Base-by-base conservation (phyloP, 1,284 basidiomycete genomes). In the Porodaedalea pini region DNA sequence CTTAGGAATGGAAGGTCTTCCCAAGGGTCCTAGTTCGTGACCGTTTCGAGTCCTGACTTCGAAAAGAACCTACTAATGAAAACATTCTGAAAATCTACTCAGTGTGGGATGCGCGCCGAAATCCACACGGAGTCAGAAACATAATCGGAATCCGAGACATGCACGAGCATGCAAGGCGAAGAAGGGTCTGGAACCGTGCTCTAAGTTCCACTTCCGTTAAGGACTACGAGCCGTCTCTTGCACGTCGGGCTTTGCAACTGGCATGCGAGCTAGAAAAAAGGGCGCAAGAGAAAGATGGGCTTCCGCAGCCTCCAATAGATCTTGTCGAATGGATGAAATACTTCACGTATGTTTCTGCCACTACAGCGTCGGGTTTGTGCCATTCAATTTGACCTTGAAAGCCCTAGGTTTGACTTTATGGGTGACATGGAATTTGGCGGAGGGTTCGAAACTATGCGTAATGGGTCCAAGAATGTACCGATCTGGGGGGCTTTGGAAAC, bases 171-270 rank as follows among this genome's bases (percentile, higher is more conserved):
- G 67, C 70, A 3, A 65, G 68, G 8, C 64, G 72, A 34, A 73
- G 77, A 32, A 69, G 68, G 49, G 68, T 69, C 6, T 79, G 78
- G 78, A 73, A 69, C 57, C 68, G 70, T 37, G 77, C 71, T 4
- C 75, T 78, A 61, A 71, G 66, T 49, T 66, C 68, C 4, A 63
- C 68, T 19, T 66, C 74, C 5, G 59, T 79, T n/a, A 72, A 66
- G 58, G 72, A 70, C 27, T 78, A 77, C 54, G 66, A 73, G 49
- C 69, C 69, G 0, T 55, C 73, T 19, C 62, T 77, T 52, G 58
- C 64, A 31, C 57, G 59, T 17, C 67, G 74, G 15, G 68, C 69
- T 11, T 59, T 39, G 8, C 71, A 77, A 56, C 64, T 78, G 5
- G 64, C 70, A 1, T 65, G 69, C 32, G 55, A 60, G 17, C 61